These are phyloP conservation scores for Sisymbrium irio DNA, from an alignment of 345 rosid species.

Conservation along the genomic window DNA sequence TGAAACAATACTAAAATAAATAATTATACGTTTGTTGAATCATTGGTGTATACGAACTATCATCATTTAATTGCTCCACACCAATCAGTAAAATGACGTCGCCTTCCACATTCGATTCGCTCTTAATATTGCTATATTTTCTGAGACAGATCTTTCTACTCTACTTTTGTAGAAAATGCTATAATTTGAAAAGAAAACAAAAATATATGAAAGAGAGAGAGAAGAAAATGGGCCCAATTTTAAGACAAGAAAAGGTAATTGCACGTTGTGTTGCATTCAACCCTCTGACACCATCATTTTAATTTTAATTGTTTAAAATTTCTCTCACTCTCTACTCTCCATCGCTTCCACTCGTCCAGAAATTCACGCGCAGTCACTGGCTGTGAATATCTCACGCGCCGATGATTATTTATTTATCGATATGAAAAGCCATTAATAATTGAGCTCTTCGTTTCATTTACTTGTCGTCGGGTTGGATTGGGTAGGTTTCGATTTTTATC, in stretches of 20 bases:
- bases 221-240: constrained; percentile 1
- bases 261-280: constrained; percentile 36
- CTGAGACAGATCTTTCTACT: constrained; percentile 17
- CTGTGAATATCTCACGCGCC: neutral
- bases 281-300: constrained; percentile 27
- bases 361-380: constrained; percentile 4
- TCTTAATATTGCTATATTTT: constrained; percentile 4
- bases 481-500: neutral
- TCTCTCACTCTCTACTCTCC: neutral
- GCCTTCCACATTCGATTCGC: constrained; percentile 12
- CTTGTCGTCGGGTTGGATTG: constrained; percentile 10
- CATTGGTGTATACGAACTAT: neutral
- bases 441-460: constrained; percentile 8
- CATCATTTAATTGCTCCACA: constrained; percentile 1
- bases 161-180: constrained; percentile 8
- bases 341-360: neutral
- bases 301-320: neutral
- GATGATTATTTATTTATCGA: neutral
- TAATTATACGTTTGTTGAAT: neutral
- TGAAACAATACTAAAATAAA: neutral
- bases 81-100: constrained; percentile 20
- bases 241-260: constrained; percentile 30
- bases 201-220: neutral
- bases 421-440: constrained; percentile 1
- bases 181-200: constrained; percentile 1